These are phyloP conservation scores for Aspergillus taichungensis DNA, from an alignment of 495 filamentous ascomycete species.

Conservation along the genomic window DNA sequence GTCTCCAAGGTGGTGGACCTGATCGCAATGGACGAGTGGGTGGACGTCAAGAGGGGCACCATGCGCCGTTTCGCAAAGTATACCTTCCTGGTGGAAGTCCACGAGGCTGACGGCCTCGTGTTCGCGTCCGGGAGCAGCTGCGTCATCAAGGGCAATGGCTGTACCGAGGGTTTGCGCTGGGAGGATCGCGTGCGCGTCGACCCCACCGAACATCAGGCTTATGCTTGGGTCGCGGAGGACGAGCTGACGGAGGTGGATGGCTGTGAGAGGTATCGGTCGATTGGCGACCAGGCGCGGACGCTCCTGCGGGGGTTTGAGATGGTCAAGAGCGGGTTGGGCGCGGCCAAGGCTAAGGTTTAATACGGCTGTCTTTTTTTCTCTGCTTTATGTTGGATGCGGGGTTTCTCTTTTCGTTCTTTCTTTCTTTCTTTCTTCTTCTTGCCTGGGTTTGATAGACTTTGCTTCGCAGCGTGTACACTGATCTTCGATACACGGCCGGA, in stretches of 20 bases:
- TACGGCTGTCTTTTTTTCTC: too few relatives aligned
- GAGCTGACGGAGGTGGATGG: constrained; percentile 19
- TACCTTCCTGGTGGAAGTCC: constrained; percentile 31
- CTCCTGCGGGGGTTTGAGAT: constrained; percentile 12
- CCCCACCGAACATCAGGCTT: constrained; percentile 36
- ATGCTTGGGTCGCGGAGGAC: constrained; percentile 36
- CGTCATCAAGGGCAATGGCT: not conserved
- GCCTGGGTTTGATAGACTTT: too few relatives aligned
- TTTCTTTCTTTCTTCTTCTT: too few relatives aligned
- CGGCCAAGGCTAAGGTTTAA: too few relatives aligned
- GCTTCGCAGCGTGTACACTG: too few relatives aligned
- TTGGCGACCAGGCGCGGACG: constrained; percentile 8
- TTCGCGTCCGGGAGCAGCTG: too few relatives aligned
- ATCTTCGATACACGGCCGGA: too few relatives aligned
- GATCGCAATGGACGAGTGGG: constrained; percentile 29
- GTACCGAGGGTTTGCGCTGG: constrained; percentile 2
- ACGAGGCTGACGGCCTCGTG: constrained; percentile 10
- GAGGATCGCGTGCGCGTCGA: constrained; percentile 28
- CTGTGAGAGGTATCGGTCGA: constrained; percentile 13
- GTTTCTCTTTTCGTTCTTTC: too few relatives aligned
- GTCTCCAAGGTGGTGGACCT: constrained; percentile 36
- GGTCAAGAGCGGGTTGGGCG: too few relatives aligned
- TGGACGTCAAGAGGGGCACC: constrained; percentile 7
- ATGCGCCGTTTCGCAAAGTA: constrained; percentile 22
- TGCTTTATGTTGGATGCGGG: too few relatives aligned